phyloP scores from a whole-genome alignment of 2,329 filamentous ascomycete species.

The Chalaropsis thielavioides region DNA sequence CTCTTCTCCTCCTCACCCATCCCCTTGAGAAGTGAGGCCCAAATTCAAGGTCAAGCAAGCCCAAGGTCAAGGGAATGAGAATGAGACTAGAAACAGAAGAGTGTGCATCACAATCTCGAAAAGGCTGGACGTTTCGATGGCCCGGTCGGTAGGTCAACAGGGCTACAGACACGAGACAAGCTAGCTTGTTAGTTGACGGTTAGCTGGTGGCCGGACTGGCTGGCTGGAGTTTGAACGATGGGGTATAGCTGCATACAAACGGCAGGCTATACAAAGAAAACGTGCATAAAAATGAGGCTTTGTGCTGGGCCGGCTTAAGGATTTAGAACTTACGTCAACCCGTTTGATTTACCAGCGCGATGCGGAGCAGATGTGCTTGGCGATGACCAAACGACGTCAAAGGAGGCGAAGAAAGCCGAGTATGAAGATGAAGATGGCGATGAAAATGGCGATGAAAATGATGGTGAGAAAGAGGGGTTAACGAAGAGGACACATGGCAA shows the following conservation, averaged over 20 bases:
- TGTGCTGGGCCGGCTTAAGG: neutral
- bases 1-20: neutral
- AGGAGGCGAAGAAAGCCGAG: neutral
- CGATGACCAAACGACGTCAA: neutral
- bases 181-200: no score
- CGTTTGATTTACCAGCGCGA: conserved; percentile 1
- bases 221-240: no score
- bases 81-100: neutral
- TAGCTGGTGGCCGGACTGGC: no score
- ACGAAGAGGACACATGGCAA: no score
- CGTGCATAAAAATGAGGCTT: neutral
- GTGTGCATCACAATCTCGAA: neutral
- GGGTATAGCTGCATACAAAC: no score
- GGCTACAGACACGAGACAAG: neutral
- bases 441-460: no score
- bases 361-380: neutral
- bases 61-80: neutral
- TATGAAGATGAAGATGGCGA: neutral
- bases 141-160: neutral
- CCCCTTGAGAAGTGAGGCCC: neutral
- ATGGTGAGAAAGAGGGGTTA: no score
- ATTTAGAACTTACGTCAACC: neutral
- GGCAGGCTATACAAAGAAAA: neutral
- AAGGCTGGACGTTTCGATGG: neutral
- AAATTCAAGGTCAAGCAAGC: neutral